Conservation (phyloP, 805 yeast genomes). For the Candida khao-thaluensis region DNA sequence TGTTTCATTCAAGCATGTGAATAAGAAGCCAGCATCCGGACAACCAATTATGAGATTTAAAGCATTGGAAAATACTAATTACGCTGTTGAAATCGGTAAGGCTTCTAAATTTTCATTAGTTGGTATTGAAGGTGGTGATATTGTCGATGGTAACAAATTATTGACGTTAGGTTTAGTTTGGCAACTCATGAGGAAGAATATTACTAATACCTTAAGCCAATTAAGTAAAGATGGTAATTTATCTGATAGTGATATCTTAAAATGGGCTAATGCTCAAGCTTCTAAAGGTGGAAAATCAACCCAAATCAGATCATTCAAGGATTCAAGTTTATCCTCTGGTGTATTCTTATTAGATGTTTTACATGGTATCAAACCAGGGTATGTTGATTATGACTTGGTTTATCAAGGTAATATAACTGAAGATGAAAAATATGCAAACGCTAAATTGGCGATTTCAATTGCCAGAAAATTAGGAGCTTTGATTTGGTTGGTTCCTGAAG, state of each 20-base stretch:
- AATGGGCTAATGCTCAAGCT: conserved; percentile 91
- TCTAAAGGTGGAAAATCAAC: conserved; percentile 78
- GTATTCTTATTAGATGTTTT: conserved; percentile 85
- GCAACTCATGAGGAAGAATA: conserved; percentile 98
- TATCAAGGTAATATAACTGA: conserved; percentile 62
- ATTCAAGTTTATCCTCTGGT: conserved; percentile 71
- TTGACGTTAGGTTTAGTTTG: conserved; percentile 91
- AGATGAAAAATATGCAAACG: conserved; percentile 90
- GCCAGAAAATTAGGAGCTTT: conserved; percentile 97
- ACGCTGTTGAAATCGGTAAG: conserved; percentile 96
- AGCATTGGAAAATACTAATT: conserved; percentile 96
- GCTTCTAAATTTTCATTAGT: conserved; percentile 89
- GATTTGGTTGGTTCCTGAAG: conserved; percentile 99
- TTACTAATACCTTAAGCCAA: conserved; percentile 74
- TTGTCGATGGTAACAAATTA: conserved; percentile 87
- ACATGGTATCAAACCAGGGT: conserved; percentile 94
- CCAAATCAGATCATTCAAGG: conserved; percentile 81
- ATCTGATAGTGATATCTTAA: conserved; percentile 80
- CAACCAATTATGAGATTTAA: conserved; percentile 83
- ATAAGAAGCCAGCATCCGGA: conserved; percentile 78
- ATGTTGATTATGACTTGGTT: conserved; percentile 93
- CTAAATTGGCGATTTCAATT: conserved; percentile 94
- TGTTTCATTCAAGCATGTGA: conserved; percentile 74
- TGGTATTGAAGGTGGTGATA: conserved; percentile 97
- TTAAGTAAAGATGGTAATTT: conserved; percentile 68